Percentiles rank a stretch among this genome's conserved stretches.
These are phyloP conservation scores for Asparagopsis taxiformis DNA, from an alignment of 31 red algal genomes.

Conservation along the genomic window DNA sequence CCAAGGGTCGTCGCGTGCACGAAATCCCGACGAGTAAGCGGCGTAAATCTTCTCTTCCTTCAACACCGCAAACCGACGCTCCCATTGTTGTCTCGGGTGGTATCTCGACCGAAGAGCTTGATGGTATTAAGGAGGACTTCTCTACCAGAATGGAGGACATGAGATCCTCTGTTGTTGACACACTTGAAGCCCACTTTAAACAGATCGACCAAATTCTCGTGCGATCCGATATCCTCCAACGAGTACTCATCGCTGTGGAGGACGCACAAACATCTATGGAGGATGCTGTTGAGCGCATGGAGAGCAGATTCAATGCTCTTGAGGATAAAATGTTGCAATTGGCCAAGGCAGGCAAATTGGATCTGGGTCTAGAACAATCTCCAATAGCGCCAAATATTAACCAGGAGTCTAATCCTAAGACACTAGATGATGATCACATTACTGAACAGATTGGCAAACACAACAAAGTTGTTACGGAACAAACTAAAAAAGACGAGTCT, in stretches of 20 bases:
- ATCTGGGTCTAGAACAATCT: too few relatives aligned
- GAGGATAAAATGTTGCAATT: too few relatives aligned
- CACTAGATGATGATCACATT: too few relatives aligned
- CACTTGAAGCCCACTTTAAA: conserved; percentile 24
- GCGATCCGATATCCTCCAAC: conserved; percentile 24
- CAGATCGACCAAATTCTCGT: conserved; percentile 12
- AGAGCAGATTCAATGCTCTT: conserved; percentile 7
- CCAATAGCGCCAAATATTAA: too few relatives aligned
- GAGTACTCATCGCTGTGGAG: conserved; percentile 33
- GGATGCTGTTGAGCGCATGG: not conserved
- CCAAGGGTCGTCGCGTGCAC: conserved; percentile 1
- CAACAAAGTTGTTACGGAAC: too few relatives aligned
- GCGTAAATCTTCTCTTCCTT: not conserved
- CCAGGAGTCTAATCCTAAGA: too few relatives aligned
- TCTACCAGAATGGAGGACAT: conserved; percentile 33
- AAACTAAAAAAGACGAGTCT: too few relatives aligned
- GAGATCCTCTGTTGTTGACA: conserved; percentile 4
- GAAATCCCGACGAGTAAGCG: conserved; percentile 22
- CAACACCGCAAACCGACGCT: conserved; percentile 4
- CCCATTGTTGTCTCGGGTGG: not conserved
- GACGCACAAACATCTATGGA: conserved; percentile 19
- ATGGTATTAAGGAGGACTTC: conserved; percentile 14
- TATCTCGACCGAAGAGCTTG: conserved; percentile 13
- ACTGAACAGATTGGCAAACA: too few relatives aligned
- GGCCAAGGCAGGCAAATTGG: too few relatives aligned